Evolutionary conservation across 2,329 filamentous ascomycete species (phyloP).

Genomic region (Coniochaeta sp.): DNA sequence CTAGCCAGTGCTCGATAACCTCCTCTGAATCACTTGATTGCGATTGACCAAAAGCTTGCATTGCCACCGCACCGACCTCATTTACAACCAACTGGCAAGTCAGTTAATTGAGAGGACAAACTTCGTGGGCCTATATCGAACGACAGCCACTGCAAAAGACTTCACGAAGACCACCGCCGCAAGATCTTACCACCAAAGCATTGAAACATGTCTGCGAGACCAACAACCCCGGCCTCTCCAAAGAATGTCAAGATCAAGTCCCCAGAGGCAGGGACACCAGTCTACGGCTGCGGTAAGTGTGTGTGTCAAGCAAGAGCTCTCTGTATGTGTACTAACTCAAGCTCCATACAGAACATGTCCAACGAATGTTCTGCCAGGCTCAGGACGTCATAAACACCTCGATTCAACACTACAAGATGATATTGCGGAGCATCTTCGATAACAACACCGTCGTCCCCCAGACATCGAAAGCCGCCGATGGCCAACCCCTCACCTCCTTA

Average conservation of each 20-base stretch:
- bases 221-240: constrained; percentile 43
- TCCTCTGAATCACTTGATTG: background rate
- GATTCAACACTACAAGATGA: constrained; percentile 63
- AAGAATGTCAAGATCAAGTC: constrained; percentile 54
- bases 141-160: background rate
- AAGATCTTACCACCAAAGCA: background rate
- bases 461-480: constrained; percentile 52
- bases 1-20: background rate
- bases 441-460: constrained; percentile 56
- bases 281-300: constrained; percentile 56
- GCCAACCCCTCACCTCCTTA: constrained; percentile 49
- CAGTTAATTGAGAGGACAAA: too few species aligned
- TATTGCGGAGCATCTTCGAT: constrained; percentile 65
- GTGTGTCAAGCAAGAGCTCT: background rate
- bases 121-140: too few species aligned
- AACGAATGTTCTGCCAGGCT: constrained; percentile 53
- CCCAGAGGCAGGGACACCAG: constrained; percentile 48
- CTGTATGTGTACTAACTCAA: constrained; percentile 17
- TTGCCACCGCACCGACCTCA: background rate
- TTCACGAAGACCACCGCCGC: background rate
- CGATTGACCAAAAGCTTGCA: background rate
- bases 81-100: background rate
- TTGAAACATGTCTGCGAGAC: constrained; percentile 34
- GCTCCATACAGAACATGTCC: constrained; percentile 56
- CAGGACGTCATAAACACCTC: constrained; percentile 61